Evolutionary conservation across 2,329 filamentous ascomycete species (phyloP), one percentile per base, ranked within the genome.

Genomic region (Iodosphaeria phyllophila): DNA sequence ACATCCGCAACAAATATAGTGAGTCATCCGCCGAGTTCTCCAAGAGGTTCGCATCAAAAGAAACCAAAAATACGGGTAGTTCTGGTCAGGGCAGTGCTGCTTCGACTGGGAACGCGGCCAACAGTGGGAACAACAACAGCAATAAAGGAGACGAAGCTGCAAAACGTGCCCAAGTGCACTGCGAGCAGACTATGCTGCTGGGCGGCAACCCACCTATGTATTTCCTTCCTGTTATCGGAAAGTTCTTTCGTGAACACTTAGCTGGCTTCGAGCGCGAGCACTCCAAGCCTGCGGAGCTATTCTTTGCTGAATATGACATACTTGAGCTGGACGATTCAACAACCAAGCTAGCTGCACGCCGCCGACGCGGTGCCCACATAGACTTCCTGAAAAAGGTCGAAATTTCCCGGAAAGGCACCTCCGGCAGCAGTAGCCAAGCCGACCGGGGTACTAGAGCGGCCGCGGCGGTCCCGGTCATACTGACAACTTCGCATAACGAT

Each of bases 231-330:
- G 64, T 77, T 18, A 58, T 82, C n/a, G 64, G 71, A 32, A 67
- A 64, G 27, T 60, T 74, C 30, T 70, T 86, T 30, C 56, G 58
- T 16, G 52, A 56, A 15, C 63, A 70, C 22, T 48, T 82, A 15
- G 55, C 54, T 0, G 54, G 57, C 12, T 60, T 84, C 27, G n/a
- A n/a, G n/a, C 58, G 64, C 20, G 53, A 54, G 5, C 56, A 63
- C 27, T 59, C 72, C 8, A 69, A 89, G 34, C 60, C 68, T 15
- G 64, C 72, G 7, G 61, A 61, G 31, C 56, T 92, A 24, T 78
- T 77, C 49, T 76, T 82, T 47, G 65, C 67, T 24, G 68, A 89
- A 41, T 79, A 72, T 28, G 58, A 58, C 24, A 64, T 78, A 42
- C 55, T 89, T 8, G 74, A 75, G 5, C 54, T 80, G 9, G 59